These are phyloP conservation scores for Ceratocystis huliohia DNA, from an alignment of 2,329 filamentous ascomycete species.

Conservation along the genomic window DNA sequence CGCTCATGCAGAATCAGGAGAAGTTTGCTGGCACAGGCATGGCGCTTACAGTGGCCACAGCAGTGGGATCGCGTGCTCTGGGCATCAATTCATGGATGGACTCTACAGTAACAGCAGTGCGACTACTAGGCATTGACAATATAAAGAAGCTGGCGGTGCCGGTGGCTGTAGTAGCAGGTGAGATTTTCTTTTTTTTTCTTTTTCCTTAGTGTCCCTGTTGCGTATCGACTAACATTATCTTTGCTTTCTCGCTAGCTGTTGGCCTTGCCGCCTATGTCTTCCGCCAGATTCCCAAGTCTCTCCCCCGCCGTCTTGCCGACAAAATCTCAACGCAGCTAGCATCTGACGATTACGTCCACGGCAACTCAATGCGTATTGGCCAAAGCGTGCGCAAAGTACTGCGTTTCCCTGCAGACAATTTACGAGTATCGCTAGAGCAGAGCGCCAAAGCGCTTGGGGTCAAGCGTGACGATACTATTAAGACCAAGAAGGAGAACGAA, in stretches of 20 bases:
- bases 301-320: slow-evolving; percentile 69
- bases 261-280: slow-evolving; percentile 70
- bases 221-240: slow-evolving; percentile 19
- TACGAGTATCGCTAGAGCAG: slow-evolving; percentile 70
- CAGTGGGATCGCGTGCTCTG: slow-evolving; percentile 68
- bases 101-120: slow-evolving; percentile 68
- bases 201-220: neutral
- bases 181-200: slow-evolving; percentile 30
- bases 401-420: slow-evolving; percentile 71
- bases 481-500: slow-evolving; percentile 70
- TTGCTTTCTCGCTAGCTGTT: slow-evolving; percentile 43
- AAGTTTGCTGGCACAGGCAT: slow-evolving; percentile 90
- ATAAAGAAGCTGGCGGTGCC: slow-evolving; percentile 70
- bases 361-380: slow-evolving; percentile 74
- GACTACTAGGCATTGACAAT: slow-evolving; percentile 68
- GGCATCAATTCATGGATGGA: slow-evolving; percentile 84
- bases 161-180: slow-evolving; percentile 65
- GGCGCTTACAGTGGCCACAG: slow-evolving; percentile 81
- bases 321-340: slow-evolving; percentile 74
- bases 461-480: slow-evolving; percentile 70
- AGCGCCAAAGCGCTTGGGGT: slow-evolving; percentile 71
- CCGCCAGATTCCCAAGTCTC: slow-evolving; percentile 73
- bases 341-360: slow-evolving; percentile 82
- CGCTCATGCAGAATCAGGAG: slow-evolving; percentile 77
- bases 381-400: slow-evolving; percentile 79